Conservation (phyloP, 768 basidiomycete species). For the Phylloporus rhodoxanthus region DNA sequence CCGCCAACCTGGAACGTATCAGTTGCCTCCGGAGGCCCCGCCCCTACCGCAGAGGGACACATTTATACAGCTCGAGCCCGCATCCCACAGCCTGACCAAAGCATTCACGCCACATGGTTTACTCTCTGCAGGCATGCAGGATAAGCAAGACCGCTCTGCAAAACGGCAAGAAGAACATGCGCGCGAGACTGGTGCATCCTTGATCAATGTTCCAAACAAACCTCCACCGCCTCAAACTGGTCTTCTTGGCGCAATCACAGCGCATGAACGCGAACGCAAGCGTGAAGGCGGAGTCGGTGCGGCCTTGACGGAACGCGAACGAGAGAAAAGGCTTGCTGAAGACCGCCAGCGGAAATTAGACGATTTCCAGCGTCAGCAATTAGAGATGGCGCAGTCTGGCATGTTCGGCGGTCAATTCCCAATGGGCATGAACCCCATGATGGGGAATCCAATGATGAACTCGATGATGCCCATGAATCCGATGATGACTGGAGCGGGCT, state of each 20-base stretch:
- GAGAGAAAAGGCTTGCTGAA: slow-evolving; percentile 87
- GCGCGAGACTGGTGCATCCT: slow-evolving; percentile 81
- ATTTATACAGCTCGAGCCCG: slow-evolving; percentile 70
- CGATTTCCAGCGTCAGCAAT: slow-evolving; percentile 80
- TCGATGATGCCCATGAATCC: slow-evolving; percentile 47
- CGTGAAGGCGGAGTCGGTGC: slow-evolving; percentile 95
- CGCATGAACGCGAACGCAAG: slow-evolving; percentile 90
- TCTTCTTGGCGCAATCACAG: slow-evolving; percentile 91
- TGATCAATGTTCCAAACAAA: slow-evolving; percentile 94
- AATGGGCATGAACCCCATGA: slow-evolving; percentile 60
- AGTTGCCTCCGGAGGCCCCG: slow-evolving; percentile 30
- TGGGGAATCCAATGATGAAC: slow-evolving; percentile 58
- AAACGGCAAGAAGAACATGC: slow-evolving; percentile 93
- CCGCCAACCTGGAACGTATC: slow-evolving; percentile 40
- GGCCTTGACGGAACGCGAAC: slow-evolving; percentile 88
- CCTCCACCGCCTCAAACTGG: slow-evolving; percentile 94
- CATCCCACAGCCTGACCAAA: slow-evolving; percentile 76
- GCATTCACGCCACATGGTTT: slow-evolving; percentile 94
- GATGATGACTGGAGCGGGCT: slow-evolving; percentile 50
- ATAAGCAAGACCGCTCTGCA: slow-evolving; percentile 93
- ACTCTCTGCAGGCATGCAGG: slow-evolving; percentile 90
- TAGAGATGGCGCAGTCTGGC: slow-evolving; percentile 84
- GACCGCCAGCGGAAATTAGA: slow-evolving; percentile 91
- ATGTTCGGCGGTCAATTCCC: slow-evolving; percentile 53
- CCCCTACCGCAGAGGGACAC: slow-evolving; percentile 39